Conservation (phyloP, 371 early-diverging fungal species). For the Syncephalis plumigaleata region DNA sequence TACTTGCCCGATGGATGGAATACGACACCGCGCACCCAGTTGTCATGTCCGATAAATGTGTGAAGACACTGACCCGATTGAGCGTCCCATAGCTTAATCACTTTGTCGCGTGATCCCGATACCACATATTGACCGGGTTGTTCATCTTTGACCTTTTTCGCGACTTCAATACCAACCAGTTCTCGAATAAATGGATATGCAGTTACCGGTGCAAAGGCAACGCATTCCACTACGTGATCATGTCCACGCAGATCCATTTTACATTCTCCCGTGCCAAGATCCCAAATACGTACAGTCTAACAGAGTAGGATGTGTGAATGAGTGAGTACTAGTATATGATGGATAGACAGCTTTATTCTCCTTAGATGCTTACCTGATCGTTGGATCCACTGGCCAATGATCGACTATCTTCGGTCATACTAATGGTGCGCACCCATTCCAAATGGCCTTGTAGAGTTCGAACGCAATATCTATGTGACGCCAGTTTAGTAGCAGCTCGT, state of each 20-base stretch:
- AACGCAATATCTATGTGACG: constrained; percentile 43
- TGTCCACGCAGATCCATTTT: constrained; percentile 71
- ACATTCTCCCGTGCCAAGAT: constrained; percentile 49
- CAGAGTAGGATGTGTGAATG: neutral
- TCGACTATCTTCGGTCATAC: constrained; percentile 48
- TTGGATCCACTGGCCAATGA: constrained; percentile 58
- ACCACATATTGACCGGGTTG: constrained; percentile 52
- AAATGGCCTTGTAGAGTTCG: constrained; percentile 60
- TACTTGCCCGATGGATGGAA: constrained; percentile 68
- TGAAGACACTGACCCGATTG: constrained; percentile 44
- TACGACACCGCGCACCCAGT: constrained; percentile 79
- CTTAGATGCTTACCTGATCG: constrained; percentile 47
- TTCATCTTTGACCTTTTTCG: constrained; percentile 15
- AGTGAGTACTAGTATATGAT: neutral
- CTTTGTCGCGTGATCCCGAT: constrained; percentile 80
- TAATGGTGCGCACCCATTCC: constrained; percentile 74
- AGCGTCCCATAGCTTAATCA: constrained; percentile 72
- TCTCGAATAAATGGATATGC: constrained; percentile 47
- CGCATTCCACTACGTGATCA: constrained; percentile 87
- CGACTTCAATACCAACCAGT: constrained; percentile 42
- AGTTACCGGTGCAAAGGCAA: constrained; percentile 55
- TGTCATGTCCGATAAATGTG: constrained; percentile 82
- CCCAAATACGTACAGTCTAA: constrained; percentile 72
- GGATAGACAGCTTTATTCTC: no score
- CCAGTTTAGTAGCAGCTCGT: neutral